These are phyloP conservation scores for Saccharomycopsis babjevae DNA, from an alignment of 805 yeast genomes.

Conservation along the genomic window DNA sequence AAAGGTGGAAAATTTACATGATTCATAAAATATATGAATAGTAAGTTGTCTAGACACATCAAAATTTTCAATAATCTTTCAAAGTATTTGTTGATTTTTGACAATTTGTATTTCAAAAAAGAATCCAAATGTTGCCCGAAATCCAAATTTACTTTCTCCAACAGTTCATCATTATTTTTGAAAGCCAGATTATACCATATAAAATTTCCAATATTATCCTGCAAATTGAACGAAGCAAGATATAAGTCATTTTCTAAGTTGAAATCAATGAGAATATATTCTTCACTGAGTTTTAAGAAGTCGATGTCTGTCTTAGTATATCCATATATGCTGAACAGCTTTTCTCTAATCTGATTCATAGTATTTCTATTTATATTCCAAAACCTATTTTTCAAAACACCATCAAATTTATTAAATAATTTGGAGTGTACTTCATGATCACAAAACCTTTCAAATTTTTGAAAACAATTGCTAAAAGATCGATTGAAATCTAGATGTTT, in stretches of 20 bases:
- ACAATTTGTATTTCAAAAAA: background rate
- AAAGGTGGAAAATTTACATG: conserved; percentile 7
- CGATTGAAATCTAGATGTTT: background rate
- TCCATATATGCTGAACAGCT: background rate
- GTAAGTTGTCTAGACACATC: conserved; percentile 6
- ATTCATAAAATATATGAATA: conserved; percentile 5
- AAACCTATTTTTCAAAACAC: background rate
- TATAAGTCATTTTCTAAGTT: background rate
- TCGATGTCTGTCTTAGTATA: background rate
- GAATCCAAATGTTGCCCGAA: background rate
- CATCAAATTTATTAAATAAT: background rate
- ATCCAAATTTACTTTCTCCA: background rate
- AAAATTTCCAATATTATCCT: background rate
- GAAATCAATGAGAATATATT: background rate
- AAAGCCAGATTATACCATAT: background rate
- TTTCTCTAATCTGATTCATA: background rate
- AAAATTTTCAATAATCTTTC: background rate
- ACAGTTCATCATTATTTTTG: background rate
- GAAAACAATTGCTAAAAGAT: background rate
- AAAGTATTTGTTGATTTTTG: background rate
- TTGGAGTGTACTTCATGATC: background rate
- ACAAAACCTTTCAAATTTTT: background rate
- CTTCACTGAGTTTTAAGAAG: background rate
- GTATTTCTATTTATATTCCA: background rate
- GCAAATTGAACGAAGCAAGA: background rate